Evolutionary conservation across 768 basidiomycete genomes (phyloP).

Genomic region (Sporobolomyces phaffii): DNA sequence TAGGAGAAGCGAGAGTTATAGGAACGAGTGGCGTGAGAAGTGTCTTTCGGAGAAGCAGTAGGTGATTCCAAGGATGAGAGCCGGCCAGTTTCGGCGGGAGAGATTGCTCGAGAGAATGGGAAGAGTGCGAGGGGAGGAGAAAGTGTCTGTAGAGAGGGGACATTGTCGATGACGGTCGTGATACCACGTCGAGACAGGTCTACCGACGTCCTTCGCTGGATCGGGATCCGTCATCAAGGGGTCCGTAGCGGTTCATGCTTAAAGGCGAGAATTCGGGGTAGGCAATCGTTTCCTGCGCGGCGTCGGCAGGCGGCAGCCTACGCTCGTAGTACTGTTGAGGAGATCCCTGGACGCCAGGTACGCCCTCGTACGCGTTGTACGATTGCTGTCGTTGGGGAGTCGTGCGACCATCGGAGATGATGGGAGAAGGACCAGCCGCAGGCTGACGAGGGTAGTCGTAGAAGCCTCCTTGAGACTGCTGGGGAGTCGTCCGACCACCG

Average conservation of each 20-base stretch:
- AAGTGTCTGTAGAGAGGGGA: not conserved
- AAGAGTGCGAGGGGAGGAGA: not conserved
- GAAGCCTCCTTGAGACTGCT: not conserved
- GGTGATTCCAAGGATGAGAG: no score
- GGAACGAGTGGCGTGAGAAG: no score
- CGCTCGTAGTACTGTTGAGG: not conserved
- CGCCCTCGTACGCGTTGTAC: not conserved
- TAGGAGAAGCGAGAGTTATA: no score
- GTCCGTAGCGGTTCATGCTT: conserved; percentile 10
- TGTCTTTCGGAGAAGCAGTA: no score
- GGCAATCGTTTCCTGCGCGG: not conserved
- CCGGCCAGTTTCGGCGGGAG: no score
- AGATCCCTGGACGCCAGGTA: not conserved
- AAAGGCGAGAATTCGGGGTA: conserved; percentile 10
- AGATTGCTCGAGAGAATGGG: no score
- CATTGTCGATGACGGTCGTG: no score
- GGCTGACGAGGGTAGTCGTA: not conserved
- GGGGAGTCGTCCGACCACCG: not conserved
- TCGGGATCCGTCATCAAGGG: not conserved
- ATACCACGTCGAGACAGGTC: no score
- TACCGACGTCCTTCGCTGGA: not conserved
- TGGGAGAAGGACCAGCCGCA: not conserved
- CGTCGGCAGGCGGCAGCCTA: not conserved
- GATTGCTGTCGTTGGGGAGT: not conserved
- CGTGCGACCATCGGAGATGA: not conserved